Evolutionary conservation across 2,329 filamentous ascomycete genomes (phyloP).

Genomic region (Pseudocercospora vitis): DNA sequence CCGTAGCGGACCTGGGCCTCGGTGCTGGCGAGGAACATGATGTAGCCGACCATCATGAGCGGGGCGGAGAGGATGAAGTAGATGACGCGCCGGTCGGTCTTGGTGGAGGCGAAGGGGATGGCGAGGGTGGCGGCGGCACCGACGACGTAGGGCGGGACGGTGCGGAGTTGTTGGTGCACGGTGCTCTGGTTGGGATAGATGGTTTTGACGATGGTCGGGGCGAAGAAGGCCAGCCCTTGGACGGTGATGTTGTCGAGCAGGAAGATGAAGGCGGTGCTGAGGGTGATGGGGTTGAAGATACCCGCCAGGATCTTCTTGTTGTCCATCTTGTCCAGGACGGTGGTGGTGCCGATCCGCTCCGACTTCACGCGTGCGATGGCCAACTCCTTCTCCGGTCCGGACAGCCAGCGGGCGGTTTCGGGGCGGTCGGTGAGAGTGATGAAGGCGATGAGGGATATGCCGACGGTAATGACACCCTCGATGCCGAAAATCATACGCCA

Average conservation of each 20-base stretch:
- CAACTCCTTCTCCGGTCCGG: conserved; percentile 64
- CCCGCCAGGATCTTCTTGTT: conserved; percentile 59
- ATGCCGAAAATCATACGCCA: conserved; percentile 74
- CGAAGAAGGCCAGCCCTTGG: conserved; percentile 68
- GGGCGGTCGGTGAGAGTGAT: conserved; percentile 68
- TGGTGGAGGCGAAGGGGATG: conserved; percentile 62
- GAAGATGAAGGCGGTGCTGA: conserved; percentile 60
- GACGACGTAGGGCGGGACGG: conserved; percentile 69
- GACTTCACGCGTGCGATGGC: conserved; percentile 67
- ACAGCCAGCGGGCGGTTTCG: conserved; percentile 66
- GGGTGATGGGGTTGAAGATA: conserved; percentile 63
- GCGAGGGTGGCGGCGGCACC: conserved; percentile 66
- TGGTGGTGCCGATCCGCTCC: conserved; percentile 62
- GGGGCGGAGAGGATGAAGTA: conserved; percentile 63
- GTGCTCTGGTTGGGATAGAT: conserved; percentile 62
- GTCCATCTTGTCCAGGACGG: conserved; percentile 65
- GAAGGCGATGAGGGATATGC: conserved; percentile 61
- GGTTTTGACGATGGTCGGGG: conserved; percentile 67
- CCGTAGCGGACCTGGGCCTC: conserved; percentile 61
- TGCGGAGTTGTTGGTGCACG: conserved; percentile 66
- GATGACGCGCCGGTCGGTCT: conserved; percentile 59
- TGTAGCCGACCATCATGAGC: conserved; percentile 67
- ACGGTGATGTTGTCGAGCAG: conserved; percentile 69
- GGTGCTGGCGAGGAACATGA: conserved; percentile 64
- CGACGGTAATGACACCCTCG: conserved; percentile 65